Evolutionary conservation across 23 red algal species (phyloP).

Genomic region (Rhodosorus marinus): DNA sequence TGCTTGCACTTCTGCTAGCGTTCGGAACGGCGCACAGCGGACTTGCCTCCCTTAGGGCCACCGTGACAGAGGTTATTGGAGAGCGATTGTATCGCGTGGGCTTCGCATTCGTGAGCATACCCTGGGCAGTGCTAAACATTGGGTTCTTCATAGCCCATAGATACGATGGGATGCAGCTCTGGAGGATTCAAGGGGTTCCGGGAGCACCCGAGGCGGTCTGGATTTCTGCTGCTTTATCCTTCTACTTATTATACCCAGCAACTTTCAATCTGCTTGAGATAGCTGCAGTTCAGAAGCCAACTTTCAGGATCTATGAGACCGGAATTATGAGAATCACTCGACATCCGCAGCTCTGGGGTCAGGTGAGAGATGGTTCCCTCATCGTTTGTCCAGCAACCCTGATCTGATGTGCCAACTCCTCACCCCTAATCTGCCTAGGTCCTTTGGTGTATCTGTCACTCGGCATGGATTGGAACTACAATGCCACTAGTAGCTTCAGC

Average conservation of each 20-base stretch:
- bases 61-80: conserved; percentile 17
- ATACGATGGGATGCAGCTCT: conserved; percentile 65
- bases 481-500: conserved; percentile 44
- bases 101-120: conserved; percentile 60
- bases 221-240: conserved; percentile 36
- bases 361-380: too few relatives aligned
- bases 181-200: conserved; percentile 49
- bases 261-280: conserved; percentile 86
- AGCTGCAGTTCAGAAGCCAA: conserved; percentile 46
- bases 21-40: conserved; percentile 76
- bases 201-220: conserved; percentile 37
- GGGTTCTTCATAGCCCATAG: conserved; percentile 77
- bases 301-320: conserved; percentile 66
- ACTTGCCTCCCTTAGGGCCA: conserved; percentile 51
- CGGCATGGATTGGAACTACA: conserved; percentile 70
- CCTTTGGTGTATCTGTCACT: conserved; percentile 92
- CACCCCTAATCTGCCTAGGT: too few relatives aligned
- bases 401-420: too few relatives aligned
- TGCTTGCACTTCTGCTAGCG: conserved; percentile 7
- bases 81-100: conserved; percentile 75
- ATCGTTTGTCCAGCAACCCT: too few relatives aligned
- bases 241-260: conserved; percentile 83
- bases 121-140: conserved; percentile 31
- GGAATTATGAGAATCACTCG: conserved; percentile 81
- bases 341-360: conserved; percentile 89